Evolutionary conservation across 441 rosid species (phyloP), one percentile per base, ranked within the genome.

Genomic region (Bocquillonia castaneifolia): DNA sequence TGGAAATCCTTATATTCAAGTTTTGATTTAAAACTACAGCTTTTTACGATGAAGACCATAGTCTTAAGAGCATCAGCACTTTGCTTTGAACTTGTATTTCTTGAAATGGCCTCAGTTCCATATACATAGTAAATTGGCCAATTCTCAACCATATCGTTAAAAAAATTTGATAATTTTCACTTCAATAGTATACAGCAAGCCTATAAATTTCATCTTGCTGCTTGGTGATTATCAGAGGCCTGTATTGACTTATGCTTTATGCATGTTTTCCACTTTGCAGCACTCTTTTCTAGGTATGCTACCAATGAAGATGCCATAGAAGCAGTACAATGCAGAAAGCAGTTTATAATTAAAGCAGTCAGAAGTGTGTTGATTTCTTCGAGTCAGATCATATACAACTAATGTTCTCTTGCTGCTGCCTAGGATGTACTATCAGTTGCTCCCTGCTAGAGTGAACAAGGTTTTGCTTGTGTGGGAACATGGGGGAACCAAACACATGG

Each of bases 191-290:
- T 2, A 17, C 17, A 7, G 20, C 25, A 29, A 36, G 31, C 57
- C 17, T 36, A 37, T 22, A 13, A 50, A n/a, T 58, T 52, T 26
- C 12, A 42, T 71, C 15, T 14, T 18, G 7, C 20, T 34, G 63
- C 8, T 37, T 2, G 54, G 17, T 34, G 36, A 12, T 56, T 53
- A 32, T 20, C 9, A 2, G 1, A 1, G 53, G 23, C 15, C 57
- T 66, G 6, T 12, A 20, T 61, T 52, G 32, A 42, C 10, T 26
- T 53, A 4, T 29, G 51, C 65, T 44, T n/a, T n/a, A n/a, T n/a
- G 56, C 58, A 63, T 72, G 15, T 29, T 71, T 65, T 54, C 50
- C 14, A 51, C 5, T 44, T 10, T 55, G 68, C 81, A 79, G 81
- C 53, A 40, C 60, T 69, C 40, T 57, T 69, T 17, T 63, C 12